phyloP scores from a whole-genome alignment of 345 rosid species.

The Trapa incisa region DNA sequence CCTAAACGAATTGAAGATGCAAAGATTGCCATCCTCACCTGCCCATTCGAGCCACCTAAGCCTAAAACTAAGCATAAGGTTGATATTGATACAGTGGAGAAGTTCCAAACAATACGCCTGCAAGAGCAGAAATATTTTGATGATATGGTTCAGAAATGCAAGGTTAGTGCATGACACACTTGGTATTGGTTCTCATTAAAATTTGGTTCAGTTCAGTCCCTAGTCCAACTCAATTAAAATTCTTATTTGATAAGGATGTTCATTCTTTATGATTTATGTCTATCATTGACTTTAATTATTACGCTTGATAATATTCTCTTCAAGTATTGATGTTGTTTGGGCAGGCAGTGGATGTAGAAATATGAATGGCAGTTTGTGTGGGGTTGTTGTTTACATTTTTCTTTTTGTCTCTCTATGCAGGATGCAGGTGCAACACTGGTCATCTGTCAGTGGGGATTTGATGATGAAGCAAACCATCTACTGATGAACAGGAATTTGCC shows the following conservation, averaged over 20 bases:
- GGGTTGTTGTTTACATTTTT: not conserved
- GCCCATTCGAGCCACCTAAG: slow-evolving; percentile 98
- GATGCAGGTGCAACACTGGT: slow-evolving; percentile 96
- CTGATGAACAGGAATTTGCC: slow-evolving; percentile 91
- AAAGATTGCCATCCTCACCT: slow-evolving; percentile 90
- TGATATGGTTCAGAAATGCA: slow-evolving; percentile 94
- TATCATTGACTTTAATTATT: too few species aligned
- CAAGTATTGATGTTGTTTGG: not conserved
- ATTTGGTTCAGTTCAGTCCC: not conserved
- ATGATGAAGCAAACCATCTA: slow-evolving; percentile 96
- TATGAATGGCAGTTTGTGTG: not conserved
- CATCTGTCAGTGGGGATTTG: slow-evolving; percentile 99
- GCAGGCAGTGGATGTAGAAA: not conserved
- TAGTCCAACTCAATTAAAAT: not conserved
- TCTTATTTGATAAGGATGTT: too few species aligned
- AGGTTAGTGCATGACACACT: slow-evolving; percentile 24
- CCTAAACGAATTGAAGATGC: slow-evolving; percentile 86
- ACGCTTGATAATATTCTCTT: too few species aligned
- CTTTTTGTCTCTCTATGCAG: slow-evolving; percentile 26
- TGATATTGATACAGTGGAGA: slow-evolving; percentile 91
- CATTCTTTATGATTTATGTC: too few species aligned
- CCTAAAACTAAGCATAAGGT: slow-evolving; percentile 99
- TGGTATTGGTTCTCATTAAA: not conserved
- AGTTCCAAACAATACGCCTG: slow-evolving; percentile 76
- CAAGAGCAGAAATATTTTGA: slow-evolving; percentile 93